A percentile compares a stretch with the other conserved stretches of the same genome.
Conservation (phyloP, 306 rosid species). For the Inga laurina region DNA sequence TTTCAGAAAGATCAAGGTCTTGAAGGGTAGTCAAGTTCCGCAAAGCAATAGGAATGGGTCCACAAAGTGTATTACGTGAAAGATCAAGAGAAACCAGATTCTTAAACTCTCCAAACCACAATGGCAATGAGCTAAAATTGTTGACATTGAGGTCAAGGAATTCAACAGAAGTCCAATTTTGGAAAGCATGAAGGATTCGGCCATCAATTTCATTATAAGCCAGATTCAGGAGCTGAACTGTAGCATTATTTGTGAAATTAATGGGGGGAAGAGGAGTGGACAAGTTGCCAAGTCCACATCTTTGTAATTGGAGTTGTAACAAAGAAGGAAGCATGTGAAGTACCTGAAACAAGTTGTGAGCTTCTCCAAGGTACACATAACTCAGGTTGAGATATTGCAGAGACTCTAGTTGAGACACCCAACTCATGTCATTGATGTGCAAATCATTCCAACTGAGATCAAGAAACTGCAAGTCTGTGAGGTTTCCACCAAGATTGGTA, state of each 20-base stretch:
- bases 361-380: background rate
- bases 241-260: background rate
- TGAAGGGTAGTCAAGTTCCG: constrained; percentile 19
- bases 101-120: background rate
- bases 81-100: background rate
- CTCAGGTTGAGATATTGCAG: background rate
- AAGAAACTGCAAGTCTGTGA: background rate
- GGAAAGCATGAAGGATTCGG: background rate
- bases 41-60: background rate
- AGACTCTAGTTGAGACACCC: background rate
- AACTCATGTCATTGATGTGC: background rate
- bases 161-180: background rate
- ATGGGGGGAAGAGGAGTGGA: background rate
- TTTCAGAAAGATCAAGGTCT: background rate
- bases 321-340: constrained; percentile 8
- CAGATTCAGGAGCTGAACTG: background rate
- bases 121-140: background rate
- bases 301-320: background rate
- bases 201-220: too few relatives aligned
- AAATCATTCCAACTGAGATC: background rate
- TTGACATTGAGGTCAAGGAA: background rate
- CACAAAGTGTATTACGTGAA: background rate
- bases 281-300: background rate
- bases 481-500: too few relatives aligned
- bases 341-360: background rate